Evolutionary conservation across 1,139 yeast species (phyloP), one percentile per base, ranked within the genome.

Genomic region (Pichia sp.): DNA sequence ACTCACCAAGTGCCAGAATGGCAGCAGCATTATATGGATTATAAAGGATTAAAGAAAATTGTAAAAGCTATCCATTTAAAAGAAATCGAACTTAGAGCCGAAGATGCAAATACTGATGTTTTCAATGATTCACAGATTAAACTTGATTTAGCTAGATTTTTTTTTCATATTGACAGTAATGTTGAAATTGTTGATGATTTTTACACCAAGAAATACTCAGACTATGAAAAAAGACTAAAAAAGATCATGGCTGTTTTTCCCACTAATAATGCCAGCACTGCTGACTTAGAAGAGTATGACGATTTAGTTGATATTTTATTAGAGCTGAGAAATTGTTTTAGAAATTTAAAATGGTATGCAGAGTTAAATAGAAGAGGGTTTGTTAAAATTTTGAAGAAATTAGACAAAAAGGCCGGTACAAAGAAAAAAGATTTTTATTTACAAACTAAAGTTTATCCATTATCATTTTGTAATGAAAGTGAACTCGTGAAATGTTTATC

Each of bases 1-100:
- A 71, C 86, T 46, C 95, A 90, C 64, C 95, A 87, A 69, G 87
- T 90, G 49, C 97, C 97, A 8, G 96, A 89, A 66, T 90, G 97
- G 97, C 71, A 75, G 45, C 70, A 71, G 40, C 77, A 74, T 57
- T 90, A 92, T 61, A 76, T 90, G 72, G 85, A 87, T 66, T 92
- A 92, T 66, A 92, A 90, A 64, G 80, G 75, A 45, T 72, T 92
- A 56, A 92, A 92, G 68, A 82, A 84, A 61, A 75, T 80, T 55
- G 85, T 90, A 65, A 87, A 87, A 62, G 68, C 66, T 40, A 69
- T 79, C 27, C 61, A 60, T 4, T 37, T 35, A 4, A 53, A 62
- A 16, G 70, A 70, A 57, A 30, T 49, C 26, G 55, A 57, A 50
- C 34, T 63, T 37, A 35, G 59, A 45, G 43, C 39, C 3, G 37